A percentile compares a stretch with the other conserved stretches of the same genome.
Conservation (phyloP, 768 basidiomycete genomes). For the Amanita inopinata region DNA sequence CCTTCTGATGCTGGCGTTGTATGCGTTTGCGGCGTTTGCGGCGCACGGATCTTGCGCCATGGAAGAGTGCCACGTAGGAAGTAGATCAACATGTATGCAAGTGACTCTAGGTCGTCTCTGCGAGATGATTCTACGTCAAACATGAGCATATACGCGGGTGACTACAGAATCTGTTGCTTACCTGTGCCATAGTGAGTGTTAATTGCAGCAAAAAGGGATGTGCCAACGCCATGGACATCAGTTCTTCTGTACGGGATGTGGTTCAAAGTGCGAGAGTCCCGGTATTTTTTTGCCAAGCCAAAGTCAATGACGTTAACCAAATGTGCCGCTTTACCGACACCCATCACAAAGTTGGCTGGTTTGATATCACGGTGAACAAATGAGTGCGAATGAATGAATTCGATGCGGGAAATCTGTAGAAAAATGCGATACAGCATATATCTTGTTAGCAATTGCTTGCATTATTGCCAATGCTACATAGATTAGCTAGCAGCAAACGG, state of each 20-base stretch:
- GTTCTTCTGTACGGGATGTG: constrained; percentile 71
- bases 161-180: constrained; percentile 22
- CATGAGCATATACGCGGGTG: constrained; percentile 10
- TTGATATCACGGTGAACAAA: constrained; percentile 97
- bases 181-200: constrained; percentile 70
- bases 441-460: background rate
- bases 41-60: constrained; percentile 65
- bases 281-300: constrained; percentile 73
- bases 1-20: constrained; percentile 15
- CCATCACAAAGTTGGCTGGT: constrained; percentile 99
- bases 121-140: constrained; percentile 52
- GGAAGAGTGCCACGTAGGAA: constrained; percentile 71
- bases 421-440: constrained; percentile 16
- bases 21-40: constrained; percentile 22
- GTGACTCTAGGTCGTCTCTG: constrained; percentile 70
- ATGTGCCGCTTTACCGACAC: constrained; percentile 42
- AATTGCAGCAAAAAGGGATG: constrained; percentile 64
- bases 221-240: constrained; percentile 72
- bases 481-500: background rate
- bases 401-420: constrained; percentile 80
- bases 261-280: constrained; percentile 50
- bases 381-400: constrained; percentile 93
- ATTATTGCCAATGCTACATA: too few species aligned
- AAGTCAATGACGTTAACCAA: constrained; percentile 91
- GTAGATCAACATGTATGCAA: constrained; percentile 79